These are phyloP conservation scores for Penicillium sp. DNA, from an alignment of 2,329 filamentous ascomycete genomes.

Conservation along the genomic window DNA sequence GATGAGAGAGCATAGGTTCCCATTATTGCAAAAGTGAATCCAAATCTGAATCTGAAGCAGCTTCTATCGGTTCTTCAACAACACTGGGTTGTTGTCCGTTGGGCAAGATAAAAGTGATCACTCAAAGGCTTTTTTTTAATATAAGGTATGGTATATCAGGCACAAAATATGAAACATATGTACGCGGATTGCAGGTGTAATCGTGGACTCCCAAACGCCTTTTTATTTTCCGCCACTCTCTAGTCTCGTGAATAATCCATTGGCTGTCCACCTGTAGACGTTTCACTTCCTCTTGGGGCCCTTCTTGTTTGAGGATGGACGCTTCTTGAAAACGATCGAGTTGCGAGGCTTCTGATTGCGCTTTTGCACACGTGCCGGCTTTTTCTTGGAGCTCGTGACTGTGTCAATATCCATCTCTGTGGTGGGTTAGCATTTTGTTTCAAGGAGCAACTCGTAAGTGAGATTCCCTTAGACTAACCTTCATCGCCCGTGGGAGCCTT, in stretches of 20 bases:
- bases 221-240: neutral
- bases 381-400: conserved; percentile 28
- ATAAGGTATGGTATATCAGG: conserved; percentile 5
- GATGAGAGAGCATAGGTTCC: neutral
- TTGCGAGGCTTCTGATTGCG: conserved; percentile 37
- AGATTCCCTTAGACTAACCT: conserved; percentile 2
- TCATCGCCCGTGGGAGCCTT: conserved; percentile 24
- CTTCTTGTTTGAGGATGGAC: conserved; percentile 34
- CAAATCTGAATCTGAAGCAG: neutral
- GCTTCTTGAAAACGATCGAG: conserved; percentile 42
- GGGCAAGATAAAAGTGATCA: neutral
- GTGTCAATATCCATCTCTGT: conserved; percentile 45
- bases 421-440: conserved; percentile 6
- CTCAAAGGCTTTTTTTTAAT: neutral
- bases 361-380: conserved; percentile 42
- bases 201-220: conserved; percentile 16
- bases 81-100: neutral
- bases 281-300: conserved; percentile 34
- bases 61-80: neutral
- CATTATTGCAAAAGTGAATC: neutral
- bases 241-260: neutral
- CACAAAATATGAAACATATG: conserved; percentile 10
- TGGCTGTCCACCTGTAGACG: neutral
- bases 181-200: conserved; percentile 8
- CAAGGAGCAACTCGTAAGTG: neutral